A percentile compares a stretch with the other conserved stretches of the same genome.
Evolutionary conservation across 495 filamentous ascomycete species (phyloP).

Genomic region (Rhypophila decipiens): DNA sequence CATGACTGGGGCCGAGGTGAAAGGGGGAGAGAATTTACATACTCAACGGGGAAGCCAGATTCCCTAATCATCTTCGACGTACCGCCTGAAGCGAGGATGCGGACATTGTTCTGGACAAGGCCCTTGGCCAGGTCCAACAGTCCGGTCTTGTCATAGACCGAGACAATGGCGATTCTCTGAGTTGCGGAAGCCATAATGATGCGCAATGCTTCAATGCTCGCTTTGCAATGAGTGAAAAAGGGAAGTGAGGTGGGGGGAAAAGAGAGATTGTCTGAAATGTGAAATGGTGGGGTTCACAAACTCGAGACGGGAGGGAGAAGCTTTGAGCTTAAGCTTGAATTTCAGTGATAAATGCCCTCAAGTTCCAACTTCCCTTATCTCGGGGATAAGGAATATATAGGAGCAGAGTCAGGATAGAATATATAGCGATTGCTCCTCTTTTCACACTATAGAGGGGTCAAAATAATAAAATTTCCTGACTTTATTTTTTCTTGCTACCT

Average conservation of each 20-base stretch:
- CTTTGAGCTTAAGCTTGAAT: too few relatives aligned
- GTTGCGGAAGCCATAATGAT: slow-evolving; percentile 29
- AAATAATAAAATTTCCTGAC: slow-evolving; percentile 2
- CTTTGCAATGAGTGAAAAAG: neutral
- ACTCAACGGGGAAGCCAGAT: slow-evolving; percentile 86
- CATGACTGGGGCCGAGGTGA: too few relatives aligned
- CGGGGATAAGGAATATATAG: too few relatives aligned
- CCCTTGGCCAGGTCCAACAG: slow-evolving; percentile 94
- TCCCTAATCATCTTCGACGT: slow-evolving; percentile 93
- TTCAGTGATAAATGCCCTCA: too few relatives aligned
- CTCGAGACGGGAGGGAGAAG: too few relatives aligned
- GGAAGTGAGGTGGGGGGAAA: neutral
- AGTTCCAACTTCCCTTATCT: too few relatives aligned
- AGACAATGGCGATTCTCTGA: slow-evolving; percentile 73
- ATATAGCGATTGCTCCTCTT: too few relatives aligned
- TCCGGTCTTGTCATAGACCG: slow-evolving; percentile 98
- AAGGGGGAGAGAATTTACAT: too few relatives aligned
- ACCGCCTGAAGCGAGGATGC: slow-evolving; percentile 88
- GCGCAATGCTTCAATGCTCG: slow-evolving; percentile 3
- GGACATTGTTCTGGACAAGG: slow-evolving; percentile 81
- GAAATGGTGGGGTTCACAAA: neutral
- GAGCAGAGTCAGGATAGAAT: too few relatives aligned
- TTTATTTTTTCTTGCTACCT: neutral
- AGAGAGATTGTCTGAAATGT: too few relatives aligned
- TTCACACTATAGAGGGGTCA: slow-evolving; percentile 6